Evolutionary conservation across 495 filamentous ascomycete species (phyloP), one percentile per base, ranked within the genome.

Genomic region (Daldinia vernicosa): DNA sequence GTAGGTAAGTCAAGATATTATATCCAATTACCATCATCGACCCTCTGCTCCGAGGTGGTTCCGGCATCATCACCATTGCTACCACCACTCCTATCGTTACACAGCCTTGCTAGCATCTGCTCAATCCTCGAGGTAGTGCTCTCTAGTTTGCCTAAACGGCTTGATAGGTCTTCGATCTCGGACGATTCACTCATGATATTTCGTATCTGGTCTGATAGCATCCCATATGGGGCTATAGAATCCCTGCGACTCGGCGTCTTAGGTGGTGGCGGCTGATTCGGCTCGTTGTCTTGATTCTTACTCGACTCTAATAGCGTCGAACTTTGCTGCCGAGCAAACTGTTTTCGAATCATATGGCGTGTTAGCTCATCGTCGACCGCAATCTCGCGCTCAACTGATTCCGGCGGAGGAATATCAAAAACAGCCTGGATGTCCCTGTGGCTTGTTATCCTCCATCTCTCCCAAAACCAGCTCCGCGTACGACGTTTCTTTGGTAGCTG

Each of bases 371-470:
- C 86, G 56, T 86, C 83, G 4, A 84, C 83, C 14, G 85, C 78
- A 35, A 90, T 87, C 54, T 85, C 80, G 33, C 84, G 69, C n/a
- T 84, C 70, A 1, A 90, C 82, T 3, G 80, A 81, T 58, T 89
- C 83, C 12, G 90, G 90, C 17, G 88, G 89, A 35, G 90, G 87
- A 6, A 85, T 80, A 39, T 91, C 88, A 66, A 93, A 92, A 4
- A 91, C 89, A 8, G 88, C 84, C 56, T 88, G 82, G 28, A 91
- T 84, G 76, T 92, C 90, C 47, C 87, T 86, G 76, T 92, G 89
- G 12, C 86, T 85, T 3, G 83, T 82, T 62, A 79, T 88, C 28
- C 83, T 79, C 81, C 82, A 84, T 57, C 77, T 81, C 64, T 84
- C 80, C 78, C 81, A 82, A 69, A 82, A 81, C 60, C 60, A 75